A percentile compares a stretch with the other conserved stretches of the same genome.
Evolutionary conservation across 2,329 filamentous ascomycete genomes (phyloP).

Genomic region (Diaporthe helianthi): DNA sequence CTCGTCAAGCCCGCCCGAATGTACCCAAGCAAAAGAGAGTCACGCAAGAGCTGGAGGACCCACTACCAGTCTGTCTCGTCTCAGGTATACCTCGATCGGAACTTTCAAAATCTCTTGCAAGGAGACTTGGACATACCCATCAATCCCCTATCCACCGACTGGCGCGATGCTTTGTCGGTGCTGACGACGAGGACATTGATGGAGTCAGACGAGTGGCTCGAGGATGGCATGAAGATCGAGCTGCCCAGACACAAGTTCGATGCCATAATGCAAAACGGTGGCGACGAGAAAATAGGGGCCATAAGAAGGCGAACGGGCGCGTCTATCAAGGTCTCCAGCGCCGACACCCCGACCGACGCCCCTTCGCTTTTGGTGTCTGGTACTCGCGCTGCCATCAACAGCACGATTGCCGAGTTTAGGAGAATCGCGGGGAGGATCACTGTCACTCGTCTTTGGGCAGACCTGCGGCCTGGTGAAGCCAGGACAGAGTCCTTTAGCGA

Average conservation of each 20-base stretch:
- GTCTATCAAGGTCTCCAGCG: conserved; percentile 38
- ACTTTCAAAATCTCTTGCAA: conserved; percentile 37
- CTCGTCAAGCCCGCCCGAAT: conserved; percentile 39
- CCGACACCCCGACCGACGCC: conserved; percentile 14
- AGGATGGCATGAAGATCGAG: conserved; percentile 40
- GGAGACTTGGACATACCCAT: neutral
- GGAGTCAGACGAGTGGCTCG: conserved; percentile 24
- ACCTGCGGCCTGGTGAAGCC: conserved; percentile 2
- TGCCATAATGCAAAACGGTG: conserved; percentile 29
- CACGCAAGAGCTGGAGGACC: conserved; percentile 35
- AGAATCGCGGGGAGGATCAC: conserved; percentile 34
- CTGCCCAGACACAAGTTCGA: conserved; percentile 37
- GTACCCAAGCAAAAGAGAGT: conserved; percentile 38
- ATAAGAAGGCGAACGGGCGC: conserved; percentile 41
- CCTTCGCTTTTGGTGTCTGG: conserved; percentile 41
- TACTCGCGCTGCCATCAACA: conserved; percentile 33
- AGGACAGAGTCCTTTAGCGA: neutral
- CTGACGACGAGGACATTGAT: conserved; percentile 47
- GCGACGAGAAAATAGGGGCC: conserved; percentile 39
- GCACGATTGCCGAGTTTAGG: conserved; percentile 38
- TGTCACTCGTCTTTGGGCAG: conserved; percentile 31
- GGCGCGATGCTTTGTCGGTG: conserved; percentile 48
- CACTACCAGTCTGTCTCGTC: conserved; percentile 41
- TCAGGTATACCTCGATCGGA: conserved; percentile 47
- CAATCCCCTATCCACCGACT: conserved; percentile 41